Percentiles rank a stretch among this genome's conserved stretches.
Conservation (phyloP, 2,329 filamentous ascomycete genomes). For the Bipolaris oryzae region DNA sequence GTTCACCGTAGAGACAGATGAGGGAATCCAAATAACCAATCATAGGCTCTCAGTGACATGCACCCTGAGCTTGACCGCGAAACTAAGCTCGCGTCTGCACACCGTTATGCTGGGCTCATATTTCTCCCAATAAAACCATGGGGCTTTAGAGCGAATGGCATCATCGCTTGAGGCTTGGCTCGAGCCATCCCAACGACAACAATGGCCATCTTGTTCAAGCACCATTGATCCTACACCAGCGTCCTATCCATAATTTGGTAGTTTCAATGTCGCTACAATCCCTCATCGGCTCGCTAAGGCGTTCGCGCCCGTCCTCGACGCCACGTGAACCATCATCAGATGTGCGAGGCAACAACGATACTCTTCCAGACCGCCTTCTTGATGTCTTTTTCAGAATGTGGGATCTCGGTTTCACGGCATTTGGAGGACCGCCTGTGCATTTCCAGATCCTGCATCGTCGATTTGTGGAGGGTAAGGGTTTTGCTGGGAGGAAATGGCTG, state of each 20-base stretch:
- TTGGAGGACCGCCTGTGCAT: slow-evolving; percentile 72
- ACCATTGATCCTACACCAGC: neutral
- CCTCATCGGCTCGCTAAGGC: slow-evolving; percentile 30
- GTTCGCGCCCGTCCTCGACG: slow-evolving; percentile 15
- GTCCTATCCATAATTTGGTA: neutral
- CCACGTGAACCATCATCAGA: slow-evolving; percentile 9
- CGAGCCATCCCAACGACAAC: neutral
- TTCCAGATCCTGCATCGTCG: slow-evolving; percentile 69
- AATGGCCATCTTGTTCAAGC: neutral
- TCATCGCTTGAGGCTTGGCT: neutral
- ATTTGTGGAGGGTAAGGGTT: slow-evolving; percentile 62
- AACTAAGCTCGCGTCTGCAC: neutral
- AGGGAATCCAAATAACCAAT: neutral
- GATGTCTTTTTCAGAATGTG: slow-evolving; percentile 51
- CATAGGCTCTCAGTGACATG: neutral
- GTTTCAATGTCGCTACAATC: slow-evolving; percentile 25
- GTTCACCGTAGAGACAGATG: neutral
- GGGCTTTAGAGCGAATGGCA: too few relatives aligned
- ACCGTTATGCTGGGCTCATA: slow-evolving; percentile 4
- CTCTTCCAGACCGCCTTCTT: slow-evolving; percentile 29
- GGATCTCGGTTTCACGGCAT: slow-evolving; percentile 69
- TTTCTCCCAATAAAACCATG: neutral
- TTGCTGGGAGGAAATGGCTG: slow-evolving; percentile 65
- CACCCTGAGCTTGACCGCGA: neutral
- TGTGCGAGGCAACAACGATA: slow-evolving; percentile 24